These are phyloP conservation scores for Parietaria judaica DNA, from an alignment of 306 rosid species.

Conservation along the genomic window DNA sequence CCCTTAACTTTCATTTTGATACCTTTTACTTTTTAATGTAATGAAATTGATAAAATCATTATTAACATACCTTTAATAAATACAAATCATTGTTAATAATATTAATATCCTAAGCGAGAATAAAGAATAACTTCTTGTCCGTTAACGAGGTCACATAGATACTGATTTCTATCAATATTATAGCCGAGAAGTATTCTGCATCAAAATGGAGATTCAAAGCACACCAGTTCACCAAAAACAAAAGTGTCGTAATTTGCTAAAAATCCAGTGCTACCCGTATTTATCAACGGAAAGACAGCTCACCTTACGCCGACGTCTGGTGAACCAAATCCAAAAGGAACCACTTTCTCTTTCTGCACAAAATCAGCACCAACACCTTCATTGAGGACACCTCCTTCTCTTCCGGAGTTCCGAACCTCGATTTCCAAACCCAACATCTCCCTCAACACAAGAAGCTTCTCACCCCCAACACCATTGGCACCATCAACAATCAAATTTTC, in stretches of 20 bases:
- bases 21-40: too few species aligned
- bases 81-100: too few species aligned
- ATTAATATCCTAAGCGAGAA: too few species aligned
- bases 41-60: too few species aligned
- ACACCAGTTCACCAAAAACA: neutral
- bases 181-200: too few species aligned
- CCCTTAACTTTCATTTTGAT: too few species aligned
- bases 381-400: constrained; percentile 70
- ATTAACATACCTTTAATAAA: too few species aligned
- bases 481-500: constrained; percentile 72
- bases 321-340: constrained; percentile 56
- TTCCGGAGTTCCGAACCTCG: constrained; percentile 68
- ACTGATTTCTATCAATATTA: too few species aligned
- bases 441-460: constrained; percentile 46
- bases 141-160: too few species aligned
- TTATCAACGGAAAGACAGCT: constrained; percentile 17
- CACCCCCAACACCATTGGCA: constrained; percentile 92
- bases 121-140: too few species aligned
- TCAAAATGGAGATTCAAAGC: too few species aligned
- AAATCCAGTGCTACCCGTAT: neutral
- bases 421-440: constrained; percentile 45
- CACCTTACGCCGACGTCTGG: constrained; percentile 68
- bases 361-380: constrained; percentile 97
- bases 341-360: constrained; percentile 94
- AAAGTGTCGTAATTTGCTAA: neutral